Evolutionary conservation across 371 early-diverging fungal species (phyloP), one percentile per base, ranked within the genome.

Genomic region (Apophysomyces variabilis): DNA sequence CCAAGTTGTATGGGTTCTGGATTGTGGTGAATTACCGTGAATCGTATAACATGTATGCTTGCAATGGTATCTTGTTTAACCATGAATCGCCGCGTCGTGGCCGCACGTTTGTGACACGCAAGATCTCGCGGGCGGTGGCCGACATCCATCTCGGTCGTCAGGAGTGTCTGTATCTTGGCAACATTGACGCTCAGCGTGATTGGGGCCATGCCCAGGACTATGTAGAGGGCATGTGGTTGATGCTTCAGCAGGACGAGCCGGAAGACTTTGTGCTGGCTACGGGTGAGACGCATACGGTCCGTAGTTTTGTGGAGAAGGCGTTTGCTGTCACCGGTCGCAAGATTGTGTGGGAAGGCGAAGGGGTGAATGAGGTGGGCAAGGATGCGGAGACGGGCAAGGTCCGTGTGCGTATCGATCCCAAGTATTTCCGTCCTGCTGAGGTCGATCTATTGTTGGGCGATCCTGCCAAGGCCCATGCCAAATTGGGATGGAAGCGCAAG

Each of bases 131-230:
- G 38, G 92, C 91, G 43, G 92, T 93, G 12, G 91, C 93, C 21
- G 80, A 86, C 70, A 92, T 93, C 64, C 83, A 85, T 65, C 72
- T 89, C 41, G 88, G 88, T 35, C 81, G 83, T 66, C 85, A 90
- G 67, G 82, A 87, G n/a, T 89, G 90, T 71, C 64, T 93, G 21
- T 88, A 88, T 72, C 74, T 93, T 12, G 94, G 94, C 66, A 93
- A 93, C 72, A 77, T 93, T 36, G 92, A 93, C 75, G 87, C 93
- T 62, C 88, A 87, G 76, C 86, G 93, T 76, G 92, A 92, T 77
- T 93, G 93, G 93, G 93, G 93, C 46, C 92, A 93, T 73, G 93
- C 92, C 32, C 83, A 87, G 59, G 93, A 93, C 70, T 93, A 93
- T 70, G 79, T 92, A 64, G 90, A 90, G 80, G 93, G 92, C 60